Base-by-base conservation (phyloP, 345 rosid species). In the Leavenworthia alabamica region DNA sequence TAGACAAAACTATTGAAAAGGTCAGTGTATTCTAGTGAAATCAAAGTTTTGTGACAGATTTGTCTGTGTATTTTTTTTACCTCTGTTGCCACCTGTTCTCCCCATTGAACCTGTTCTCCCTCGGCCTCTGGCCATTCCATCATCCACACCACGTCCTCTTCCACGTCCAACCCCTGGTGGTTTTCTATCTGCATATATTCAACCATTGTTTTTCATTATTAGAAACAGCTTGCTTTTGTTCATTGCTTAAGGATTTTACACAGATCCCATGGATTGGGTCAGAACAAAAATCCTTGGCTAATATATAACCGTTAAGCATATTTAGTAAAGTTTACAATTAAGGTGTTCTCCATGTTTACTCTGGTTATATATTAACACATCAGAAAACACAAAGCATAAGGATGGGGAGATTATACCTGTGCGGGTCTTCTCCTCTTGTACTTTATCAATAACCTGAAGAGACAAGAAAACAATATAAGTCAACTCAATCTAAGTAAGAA, bases 121-220 rank as follows among this genome's bases (percentile, higher is more conserved):
- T 42, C 60, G 15, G 35, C 75, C 73, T 65, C 64, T 69, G 44
- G 63, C 66, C 9, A 32, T 67, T 44, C 75, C 73, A 62, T 73
- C 75, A 13, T 70, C 78, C 50, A 70, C 6, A 43, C 74, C 76
- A 22, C 56, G 60, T 28, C 77, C 73, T 64, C 73, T 77, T 69
- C 72, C 77, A 23, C 66, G 54, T 45, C 73, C 72, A 35, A 69
- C 66, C 16, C 73, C 77, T 53, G 75, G 69, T 43, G 72, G 72
- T 64, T 68, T 73, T 39, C 80, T 60, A 64, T 73, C 72, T 73
- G 75, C 20, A 33, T 11, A 64, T 46, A 39, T 63, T 31, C 7
- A 48, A 39, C n/a, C 37, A 62, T 37, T 41, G 35, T 55, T 32
- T 14, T 33, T 14, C 6, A 7, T 35, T 40, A 73, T 35, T n/a